Conservation (phyloP, 805 yeast genomes). For the Metschnikowia lunata region DNA sequence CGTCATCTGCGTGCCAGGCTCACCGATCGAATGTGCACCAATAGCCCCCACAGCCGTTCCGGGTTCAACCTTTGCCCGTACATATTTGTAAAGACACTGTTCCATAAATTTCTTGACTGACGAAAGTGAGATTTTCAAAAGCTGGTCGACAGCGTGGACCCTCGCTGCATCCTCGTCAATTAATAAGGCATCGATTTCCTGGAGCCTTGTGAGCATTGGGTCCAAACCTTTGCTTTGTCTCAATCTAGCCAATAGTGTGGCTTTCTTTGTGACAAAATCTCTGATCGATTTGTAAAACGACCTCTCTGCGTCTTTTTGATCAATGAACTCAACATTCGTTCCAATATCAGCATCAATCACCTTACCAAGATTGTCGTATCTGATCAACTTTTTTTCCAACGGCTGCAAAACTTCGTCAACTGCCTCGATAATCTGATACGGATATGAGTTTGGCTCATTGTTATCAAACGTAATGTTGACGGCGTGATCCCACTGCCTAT, state of each 20-base stretch:
- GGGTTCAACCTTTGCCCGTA: slow-evolving; percentile 91
- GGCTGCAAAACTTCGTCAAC: slow-evolving; percentile 58
- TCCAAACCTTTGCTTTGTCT: slow-evolving; percentile 53
- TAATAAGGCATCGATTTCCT: slow-evolving; percentile 34
- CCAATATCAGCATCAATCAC: slow-evolving; percentile 40
- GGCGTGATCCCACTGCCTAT: slow-evolving; percentile 93
- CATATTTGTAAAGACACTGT: slow-evolving; percentile 76
- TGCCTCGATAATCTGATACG: slow-evolving; percentile 59
- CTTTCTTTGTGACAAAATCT: slow-evolving; percentile 56
- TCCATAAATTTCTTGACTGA: slow-evolving; percentile 64
- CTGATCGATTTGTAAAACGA: slow-evolving; percentile 75
- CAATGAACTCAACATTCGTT: slow-evolving; percentile 61
- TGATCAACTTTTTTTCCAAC: slow-evolving; percentile 51
- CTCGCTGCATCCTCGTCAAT: slow-evolving; percentile 24
- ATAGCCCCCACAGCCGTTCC: slow-evolving; percentile 99
- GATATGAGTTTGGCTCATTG: slow-evolving; percentile 54
- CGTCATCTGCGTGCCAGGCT: slow-evolving; percentile 98
- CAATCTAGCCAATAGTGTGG: slow-evolving; percentile 49
- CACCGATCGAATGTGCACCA: slow-evolving; percentile 98
- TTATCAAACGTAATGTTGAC: slow-evolving; percentile 62
- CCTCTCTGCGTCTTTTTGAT: slow-evolving; percentile 84
- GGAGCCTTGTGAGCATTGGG: slow-evolving; percentile 33
- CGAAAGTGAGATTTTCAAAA: slow-evolving; percentile 58
- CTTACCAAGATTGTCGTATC: slow-evolving; percentile 73
- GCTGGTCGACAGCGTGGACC: slow-evolving; percentile 53